Base-by-base conservation (phyloP, 495 filamentous ascomycete species). In the Lophium mytilinum region DNA sequence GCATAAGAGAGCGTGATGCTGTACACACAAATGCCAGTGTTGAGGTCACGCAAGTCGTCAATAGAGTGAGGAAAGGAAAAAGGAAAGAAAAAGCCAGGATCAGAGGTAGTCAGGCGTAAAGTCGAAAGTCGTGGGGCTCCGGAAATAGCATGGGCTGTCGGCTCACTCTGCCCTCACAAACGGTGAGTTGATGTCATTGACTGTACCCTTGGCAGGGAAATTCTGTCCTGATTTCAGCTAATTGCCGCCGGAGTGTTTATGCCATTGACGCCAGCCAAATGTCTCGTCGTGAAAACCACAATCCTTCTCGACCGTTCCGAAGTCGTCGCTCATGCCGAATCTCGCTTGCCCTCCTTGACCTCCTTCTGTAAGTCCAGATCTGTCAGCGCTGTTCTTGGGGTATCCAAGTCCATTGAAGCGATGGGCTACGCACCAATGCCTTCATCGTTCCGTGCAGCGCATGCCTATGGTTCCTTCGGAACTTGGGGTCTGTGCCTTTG, bases 11-110 rank as follows among this genome's bases (percentile, higher is more conserved):
- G 80, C 80, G 55, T 81, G 81, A 78, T 81, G 90, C 89, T 96
- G 93, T 98, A 98, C 93, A 98, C 93, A 98, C 90, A 88, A 86
- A 95, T 98, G 93, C 93, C 93, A 70, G 78, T 42, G 41, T 45
- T 46, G 40, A 34, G 36, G 40, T 15, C 24, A 30, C 24, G 6
- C 24, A 30, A 30, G 24, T 30, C 24, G 42, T 37, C 21, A 51
- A 46, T 46, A 57, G 39, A 63, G 39, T 10, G 18, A 53, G 61
- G 45, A 46, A 57, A 63, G 18, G 24, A 34, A 55, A 42, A 52
- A 4, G 24, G 19, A 4, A 57, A 35, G 18, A 51, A 9, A 39
- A 19, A 11, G 47, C 24, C 24, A 30, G 24, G 6, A 30, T 6
- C 24, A 6, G 24, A 6, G 24, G 24, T 30, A 30, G 24, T 30